These are phyloP conservation scores for Nothophoma quercina DNA, from an alignment of 2,329 filamentous ascomycete genomes.

Conservation along the genomic window DNA sequence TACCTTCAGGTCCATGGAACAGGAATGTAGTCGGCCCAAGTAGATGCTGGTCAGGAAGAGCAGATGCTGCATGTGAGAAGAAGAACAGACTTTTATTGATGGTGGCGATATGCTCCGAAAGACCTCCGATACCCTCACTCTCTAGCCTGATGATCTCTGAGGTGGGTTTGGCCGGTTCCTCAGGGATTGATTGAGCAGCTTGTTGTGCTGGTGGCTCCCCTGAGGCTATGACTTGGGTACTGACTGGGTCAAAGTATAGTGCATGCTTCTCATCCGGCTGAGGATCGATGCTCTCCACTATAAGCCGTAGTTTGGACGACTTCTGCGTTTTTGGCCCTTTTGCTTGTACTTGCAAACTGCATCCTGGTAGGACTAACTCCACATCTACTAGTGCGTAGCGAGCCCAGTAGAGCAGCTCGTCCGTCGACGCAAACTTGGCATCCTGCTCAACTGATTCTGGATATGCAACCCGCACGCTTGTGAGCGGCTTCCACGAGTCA, in stretches of 20 bases:
- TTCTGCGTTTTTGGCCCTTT: constrained; percentile 60
- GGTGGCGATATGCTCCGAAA: constrained; percentile 67
- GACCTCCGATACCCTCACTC: constrained; percentile 68
- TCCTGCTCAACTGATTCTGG: constrained; percentile 27
- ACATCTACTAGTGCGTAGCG: constrained; percentile 58
- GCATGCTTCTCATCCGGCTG: constrained; percentile 33
- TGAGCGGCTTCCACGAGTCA: constrained; percentile 37
- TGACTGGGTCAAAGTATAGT: constrained; percentile 41
- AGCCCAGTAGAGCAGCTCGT: constrained; percentile 42
- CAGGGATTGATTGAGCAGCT: not conserved
- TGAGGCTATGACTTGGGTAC: constrained; percentile 32
- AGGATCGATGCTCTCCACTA: constrained; percentile 63
- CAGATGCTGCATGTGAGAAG: constrained; percentile 28
- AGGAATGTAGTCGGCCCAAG: constrained; percentile 65
- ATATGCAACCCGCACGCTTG: constrained; percentile 38
- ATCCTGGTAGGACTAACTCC: constrained; percentile 73
- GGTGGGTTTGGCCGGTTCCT: constrained; percentile 10
- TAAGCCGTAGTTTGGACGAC: constrained; percentile 62
- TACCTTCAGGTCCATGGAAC: constrained; percentile 82
- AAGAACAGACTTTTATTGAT: constrained; percentile 72
- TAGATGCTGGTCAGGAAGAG: constrained; percentile 35
- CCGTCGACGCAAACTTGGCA: constrained; percentile 31
- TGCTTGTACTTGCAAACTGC: constrained; percentile 69
- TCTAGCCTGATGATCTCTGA: constrained; percentile 41
- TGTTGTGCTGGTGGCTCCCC: constrained; percentile 17